Evolutionary conservation across 768 basidiomycete species (phyloP), one percentile per base, ranked within the genome.

Genomic region (Kondoa malvinella): DNA sequence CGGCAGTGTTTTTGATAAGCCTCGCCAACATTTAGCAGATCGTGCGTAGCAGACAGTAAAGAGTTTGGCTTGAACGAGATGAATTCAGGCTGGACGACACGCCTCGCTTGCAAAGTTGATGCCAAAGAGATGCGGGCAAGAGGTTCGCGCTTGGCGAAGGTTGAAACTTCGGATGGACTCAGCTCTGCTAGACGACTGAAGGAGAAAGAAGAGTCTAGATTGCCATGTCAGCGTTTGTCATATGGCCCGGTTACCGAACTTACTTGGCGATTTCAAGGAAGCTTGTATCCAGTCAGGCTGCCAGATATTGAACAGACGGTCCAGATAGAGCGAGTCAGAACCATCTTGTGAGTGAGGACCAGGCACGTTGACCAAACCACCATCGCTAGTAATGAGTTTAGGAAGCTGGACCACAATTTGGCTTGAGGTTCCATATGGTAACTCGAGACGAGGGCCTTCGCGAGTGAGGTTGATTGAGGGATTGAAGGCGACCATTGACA

Each of bases 221-320:
- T 4, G 34, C 21, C 25, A 31, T 21, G 21, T 29, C n/a, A n/a
- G n/a, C n/a, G n/a, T n/a, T n/a, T n/a, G n/a, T n/a, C n/a, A n/a
- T n/a, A n/a, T n/a, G n/a, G 21, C 34, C 4, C 1, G 40, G 21
- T 17, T n/a, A 25, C 12, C 50, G 21, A n/a, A n/a, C 82, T 70
- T 74, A 87, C 87, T 80, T 76, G 83, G 79, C n/a, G 85, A 81
- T 58, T 82, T 79, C 25, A 89, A 74, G 2, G 89, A 90, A 34
- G 77, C 79, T 68, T 86, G 80, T 56, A 96, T 85, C 82, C 86
- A 84, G 71, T 89, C 87, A 0, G 86, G 81, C 0, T 85, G 82
- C 94, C 95, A 99, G 67, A 99, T 92, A 76, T 87, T 91, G 78
- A 89, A 84, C 69, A 92, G 78, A 67, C 83, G 86, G 62, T 78